Percentiles rank a stretch among this genome's conserved stretches.
These are phyloP conservation scores for Suillus fuscotomentosus DNA, from an alignment of 768 basidiomycete species.

Conservation along the genomic window DNA sequence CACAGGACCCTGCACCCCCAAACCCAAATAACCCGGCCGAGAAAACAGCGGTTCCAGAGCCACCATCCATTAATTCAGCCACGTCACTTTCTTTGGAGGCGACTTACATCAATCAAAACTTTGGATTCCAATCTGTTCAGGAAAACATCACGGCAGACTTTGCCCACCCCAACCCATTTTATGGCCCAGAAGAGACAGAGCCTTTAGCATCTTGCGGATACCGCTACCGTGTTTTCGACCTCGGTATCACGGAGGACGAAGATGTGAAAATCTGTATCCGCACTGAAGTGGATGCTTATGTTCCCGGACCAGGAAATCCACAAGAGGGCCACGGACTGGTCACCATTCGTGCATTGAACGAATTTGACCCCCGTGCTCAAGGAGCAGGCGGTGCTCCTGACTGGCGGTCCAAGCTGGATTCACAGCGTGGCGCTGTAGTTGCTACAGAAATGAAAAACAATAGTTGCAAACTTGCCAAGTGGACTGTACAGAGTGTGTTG, in stretches of 20 bases:
- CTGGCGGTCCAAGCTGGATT: conserved; percentile 96
- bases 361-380: conserved; percentile 88
- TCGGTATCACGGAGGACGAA: conserved; percentile 88
- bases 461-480: conserved; percentile 94
- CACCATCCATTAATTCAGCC: conserved; percentile 87
- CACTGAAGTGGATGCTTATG: conserved; percentile 94
- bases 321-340: conserved; percentile 74
- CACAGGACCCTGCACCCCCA: conserved; percentile 75
- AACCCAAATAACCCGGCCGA: conserved; percentile 79
- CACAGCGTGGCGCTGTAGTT: conserved; percentile 95
- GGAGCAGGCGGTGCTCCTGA: conserved; percentile 97
- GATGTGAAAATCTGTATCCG: conserved; percentile 88
- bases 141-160: conserved; percentile 74
- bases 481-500: conserved; percentile 93
- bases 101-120: conserved; percentile 99
- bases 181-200: conserved; percentile 89
- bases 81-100: conserved; percentile 95
- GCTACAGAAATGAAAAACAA: conserved; percentile 99
- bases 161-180: conserved; percentile 92
- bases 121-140: conserved; percentile 91
- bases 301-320: conserved; percentile 58
- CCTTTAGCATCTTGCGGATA: conserved; percentile 96
- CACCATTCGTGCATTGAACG: conserved; percentile 94
- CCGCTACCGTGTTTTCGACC: conserved; percentile 93
- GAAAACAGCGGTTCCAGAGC: conserved; percentile 59